Evolutionary conservation across 306 rosid species (phyloP).

Genomic region (Parietaria judaica): DNA sequence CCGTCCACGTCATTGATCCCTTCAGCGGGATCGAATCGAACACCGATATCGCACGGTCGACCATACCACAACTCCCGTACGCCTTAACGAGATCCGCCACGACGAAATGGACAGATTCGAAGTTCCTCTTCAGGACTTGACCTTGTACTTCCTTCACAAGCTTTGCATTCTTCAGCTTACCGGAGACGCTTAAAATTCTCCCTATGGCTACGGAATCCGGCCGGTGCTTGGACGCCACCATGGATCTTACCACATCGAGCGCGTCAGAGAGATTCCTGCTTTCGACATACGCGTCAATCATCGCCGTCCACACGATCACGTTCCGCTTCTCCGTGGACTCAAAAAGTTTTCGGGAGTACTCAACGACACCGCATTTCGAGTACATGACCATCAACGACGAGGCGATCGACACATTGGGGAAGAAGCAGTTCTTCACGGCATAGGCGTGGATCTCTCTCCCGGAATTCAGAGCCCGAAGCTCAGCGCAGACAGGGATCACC

Average conservation of each 20-base stretch:
- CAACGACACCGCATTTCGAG: conserved; percentile 52
- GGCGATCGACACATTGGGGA: conserved; percentile 54
- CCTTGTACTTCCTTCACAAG: conserved; percentile 76
- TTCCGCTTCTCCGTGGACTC: conserved; percentile 45
- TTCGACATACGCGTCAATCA: conserved; percentile 57
- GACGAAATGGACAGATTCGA: conserved; percentile 45
- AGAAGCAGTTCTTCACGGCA: conserved; percentile 58
- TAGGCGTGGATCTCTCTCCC: conserved; percentile 83
- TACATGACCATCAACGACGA: conserved; percentile 74
- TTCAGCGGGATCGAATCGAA: conserved; percentile 46
- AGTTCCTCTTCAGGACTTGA: conserved; percentile 50
- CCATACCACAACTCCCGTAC: conserved; percentile 53
- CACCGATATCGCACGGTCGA: conserved; percentile 38
- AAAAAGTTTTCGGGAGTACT: conserved; percentile 45
- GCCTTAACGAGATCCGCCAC: conserved; percentile 50
- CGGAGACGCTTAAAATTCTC: conserved; percentile 51
- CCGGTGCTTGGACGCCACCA: conserved; percentile 56
- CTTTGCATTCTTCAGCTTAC: conserved; percentile 38
- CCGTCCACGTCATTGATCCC: conserved; percentile 81
- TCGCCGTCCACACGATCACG: conserved; percentile 68
- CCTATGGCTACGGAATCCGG: conserved; percentile 60
- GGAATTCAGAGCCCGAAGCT: conserved; percentile 45
- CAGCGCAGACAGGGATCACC: conserved; percentile 63
- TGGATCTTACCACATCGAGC: conserved; percentile 46
- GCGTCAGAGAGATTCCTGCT: conserved; percentile 40